Evolutionary conservation across 2,329 filamentous ascomycete genomes (phyloP), one percentile per base, ranked within the genome.

Genomic region (Talaromyces albobiverticillius): DNA sequence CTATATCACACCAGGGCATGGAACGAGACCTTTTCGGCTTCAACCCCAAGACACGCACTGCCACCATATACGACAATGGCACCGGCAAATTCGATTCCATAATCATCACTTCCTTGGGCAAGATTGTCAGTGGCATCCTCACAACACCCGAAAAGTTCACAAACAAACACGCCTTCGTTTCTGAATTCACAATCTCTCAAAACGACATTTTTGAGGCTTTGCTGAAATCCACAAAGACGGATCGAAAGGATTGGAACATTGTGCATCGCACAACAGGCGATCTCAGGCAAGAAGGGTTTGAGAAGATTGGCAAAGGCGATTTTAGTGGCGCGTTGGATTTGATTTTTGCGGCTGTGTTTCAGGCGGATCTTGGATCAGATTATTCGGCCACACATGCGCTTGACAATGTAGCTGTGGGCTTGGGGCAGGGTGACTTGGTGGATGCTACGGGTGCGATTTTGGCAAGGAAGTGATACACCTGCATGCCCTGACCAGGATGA

Each of bases 201-300:
- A 54, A 45, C 13, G 52, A 54, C 9, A 50, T 54, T 18, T 50
- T 54, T n/a, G 46, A 54, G 18, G 46, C 46, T 22, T 29, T 50
- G n/a, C 31, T 54, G 23, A 46, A 43, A 22, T n/a, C 41, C 22
- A 54, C 52, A 2, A 22, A 43, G 26, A 54, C 46, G 10, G n/a
- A 32, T 7, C 46, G 23, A 1, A 46, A 50, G 18, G 52, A 54
- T 13, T 54, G 52, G 52, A 40, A 11, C 3, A 38, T 54, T 23
- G 41, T 34, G 14, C 46, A 54, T 36, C 52, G 46, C 16, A 54
- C 46, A 9, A 36, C 52, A 4, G 38, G 42, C 9, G 41, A 26
- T 22, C 11, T 54, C 20, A 26, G 23, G n/a, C 25, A 34, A 6
- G 46, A 54, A 11, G 52, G 52, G 4, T 13, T 38, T 4, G 52